A percentile compares a stretch with the other conserved stretches of the same genome.
These are phyloP conservation scores for Russula sp. DNA, from an alignment of 768 basidiomycete species.

Conservation along the genomic window DNA sequence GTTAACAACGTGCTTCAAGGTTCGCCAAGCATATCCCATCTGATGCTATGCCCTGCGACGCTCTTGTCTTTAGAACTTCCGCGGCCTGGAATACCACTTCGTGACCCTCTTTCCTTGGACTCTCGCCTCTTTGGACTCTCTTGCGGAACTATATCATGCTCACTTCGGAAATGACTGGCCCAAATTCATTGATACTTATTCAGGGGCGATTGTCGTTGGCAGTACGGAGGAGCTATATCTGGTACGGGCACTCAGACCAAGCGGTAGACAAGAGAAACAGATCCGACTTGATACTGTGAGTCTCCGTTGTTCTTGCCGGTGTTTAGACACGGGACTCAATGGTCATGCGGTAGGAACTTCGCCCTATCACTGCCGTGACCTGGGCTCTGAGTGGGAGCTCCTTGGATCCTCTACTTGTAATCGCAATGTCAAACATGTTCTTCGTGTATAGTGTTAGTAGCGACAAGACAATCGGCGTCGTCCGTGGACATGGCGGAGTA, in stretches of 20 bases:
- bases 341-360: constrained; percentile 5
- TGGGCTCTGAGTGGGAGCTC: constrained; percentile 47
- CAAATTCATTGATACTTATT: neutral
- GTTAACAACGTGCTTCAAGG: constrained; percentile 37
- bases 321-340: neutral
- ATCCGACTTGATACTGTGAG: constrained; percentile 10
- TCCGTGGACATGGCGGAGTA: constrained; percentile 34
- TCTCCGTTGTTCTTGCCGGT: neutral
- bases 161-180: constrained; percentile 8
- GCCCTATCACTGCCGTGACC: constrained; percentile 35
- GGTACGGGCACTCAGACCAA: neutral
- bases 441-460: constrained; percentile 46
- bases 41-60: constrained; percentile 14
- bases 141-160: neutral
- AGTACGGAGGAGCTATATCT: constrained; percentile 12
- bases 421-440: constrained; percentile 46
- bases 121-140: neutral
- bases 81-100: constrained; percentile 31
- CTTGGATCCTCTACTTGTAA: constrained; percentile 52
- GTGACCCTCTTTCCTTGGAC: constrained; percentile 23
- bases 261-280: constrained; percentile 7
- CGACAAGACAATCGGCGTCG: constrained; percentile 36
- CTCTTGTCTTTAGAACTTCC: constrained; percentile 39
- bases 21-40: constrained; percentile 29
- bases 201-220: constrained; percentile 10